Conservation (phyloP, 257 asterid species). For the Ocimum tenuiflorum region DNA sequence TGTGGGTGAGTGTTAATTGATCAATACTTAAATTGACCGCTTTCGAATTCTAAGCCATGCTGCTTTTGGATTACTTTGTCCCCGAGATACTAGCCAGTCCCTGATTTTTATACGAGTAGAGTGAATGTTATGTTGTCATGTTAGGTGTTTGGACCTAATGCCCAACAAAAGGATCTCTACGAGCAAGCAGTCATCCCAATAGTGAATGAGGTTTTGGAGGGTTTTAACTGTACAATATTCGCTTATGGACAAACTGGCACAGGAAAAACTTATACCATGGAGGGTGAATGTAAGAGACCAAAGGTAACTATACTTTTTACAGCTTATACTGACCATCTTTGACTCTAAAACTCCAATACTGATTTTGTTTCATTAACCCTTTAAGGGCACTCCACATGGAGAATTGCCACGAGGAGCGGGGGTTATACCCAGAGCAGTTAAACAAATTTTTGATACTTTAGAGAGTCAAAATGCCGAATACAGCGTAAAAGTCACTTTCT, state of each 20-base stretch:
- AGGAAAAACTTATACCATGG: constrained; percentile 87
- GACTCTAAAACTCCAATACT: background rate
- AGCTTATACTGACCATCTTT: background rate
- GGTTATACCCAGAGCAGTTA: constrained; percentile 74
- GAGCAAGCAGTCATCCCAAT: constrained; percentile 83
- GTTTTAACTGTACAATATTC: constrained; percentile 81
- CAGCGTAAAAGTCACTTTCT: constrained; percentile 78
- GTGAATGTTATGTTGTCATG: background rate
- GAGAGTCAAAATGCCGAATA: constrained; percentile 84
- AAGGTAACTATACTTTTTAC: constrained; percentile 40
- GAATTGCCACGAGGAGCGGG: constrained; percentile 84
- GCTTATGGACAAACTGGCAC: constrained; percentile 94
- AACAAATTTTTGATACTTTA: constrained; percentile 74
- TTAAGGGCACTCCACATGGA: constrained; percentile 54
- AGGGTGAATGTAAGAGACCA: constrained; percentile 77
- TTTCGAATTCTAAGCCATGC: background rate
- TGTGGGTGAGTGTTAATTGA: background rate
- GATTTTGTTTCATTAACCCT: constrained; percentile 3
- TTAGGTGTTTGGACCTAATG: constrained; percentile 83
- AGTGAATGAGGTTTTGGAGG: constrained; percentile 79
- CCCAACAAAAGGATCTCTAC: constrained; percentile 71
- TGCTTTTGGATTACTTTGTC: background rate
- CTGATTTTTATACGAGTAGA: background rate
- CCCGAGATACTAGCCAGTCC: background rate
- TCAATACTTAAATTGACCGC: background rate